Conservation (phyloP, 129 eudicot species). For the Deinandra increscens region DNA sequence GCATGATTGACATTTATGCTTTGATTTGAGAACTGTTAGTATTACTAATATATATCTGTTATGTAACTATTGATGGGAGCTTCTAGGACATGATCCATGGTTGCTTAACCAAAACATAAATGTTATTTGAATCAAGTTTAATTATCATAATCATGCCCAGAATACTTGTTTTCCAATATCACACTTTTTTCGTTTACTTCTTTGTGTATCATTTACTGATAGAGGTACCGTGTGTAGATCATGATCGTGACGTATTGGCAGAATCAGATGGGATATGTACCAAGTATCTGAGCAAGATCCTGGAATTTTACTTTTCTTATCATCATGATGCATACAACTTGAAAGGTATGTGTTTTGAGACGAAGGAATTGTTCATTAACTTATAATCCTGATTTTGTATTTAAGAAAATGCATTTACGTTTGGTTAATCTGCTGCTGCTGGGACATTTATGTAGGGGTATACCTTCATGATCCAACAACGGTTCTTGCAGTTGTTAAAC, state of each 20-base stretch:
- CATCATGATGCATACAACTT: conserved; percentile 80
- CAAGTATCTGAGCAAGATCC: conserved; percentile 82
- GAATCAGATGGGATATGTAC: conserved; percentile 61
- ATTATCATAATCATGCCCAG: not conserved
- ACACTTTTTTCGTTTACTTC: not conserved
- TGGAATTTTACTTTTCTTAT: conserved; percentile 71
- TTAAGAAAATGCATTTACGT: not conserved
- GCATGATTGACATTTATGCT: not conserved
- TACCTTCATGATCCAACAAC: conserved; percentile 95
- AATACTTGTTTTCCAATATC: not conserved
- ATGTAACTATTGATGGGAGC: not conserved
- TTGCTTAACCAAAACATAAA: not conserved
- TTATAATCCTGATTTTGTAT: not conserved
- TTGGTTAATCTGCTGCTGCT: conserved; percentile 19
- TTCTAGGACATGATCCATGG: not conserved
- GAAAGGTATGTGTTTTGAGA: conserved; percentile 46
- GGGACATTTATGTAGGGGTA: conserved; percentile 54
- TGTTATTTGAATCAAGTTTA: not conserved
- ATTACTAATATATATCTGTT: not conserved
- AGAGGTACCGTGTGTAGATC: conserved; percentile 59
- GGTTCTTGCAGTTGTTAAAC: conserved; percentile 82
- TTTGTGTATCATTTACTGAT: no score
- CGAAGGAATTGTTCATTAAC: not conserved
- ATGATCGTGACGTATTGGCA: conserved; percentile 62
- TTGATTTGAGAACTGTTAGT: not conserved